Evolutionary conservation across 2,329 filamentous ascomycete species (phyloP), one percentile per base, ranked within the genome.

Genomic region (Thelonectria rubi): DNA sequence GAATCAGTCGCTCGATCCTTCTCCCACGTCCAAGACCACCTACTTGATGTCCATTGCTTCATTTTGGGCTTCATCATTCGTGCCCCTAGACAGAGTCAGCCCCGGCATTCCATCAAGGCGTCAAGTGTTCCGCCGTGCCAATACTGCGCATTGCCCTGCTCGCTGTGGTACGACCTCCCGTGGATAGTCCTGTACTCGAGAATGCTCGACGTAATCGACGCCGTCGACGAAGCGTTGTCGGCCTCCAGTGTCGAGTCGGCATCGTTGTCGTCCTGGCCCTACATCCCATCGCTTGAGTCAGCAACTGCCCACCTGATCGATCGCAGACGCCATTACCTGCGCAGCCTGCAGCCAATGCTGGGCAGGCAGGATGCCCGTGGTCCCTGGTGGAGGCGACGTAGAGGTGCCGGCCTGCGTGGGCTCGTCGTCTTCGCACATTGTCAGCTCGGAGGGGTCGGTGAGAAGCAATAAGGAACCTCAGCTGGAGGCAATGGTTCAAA

Each of bases 101-200:
- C 34, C n/a, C 6, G 12, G 4, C 7, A 9, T 15, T 30, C 21
- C 12, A 15, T 37, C 11, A 37, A 34, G 5, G 11, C 32, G 14
- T 7, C 7, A 4, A 4, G 24, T 34, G 32, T 34, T 12, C 11
- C 11, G 34, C 34, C 34, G 34, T 34, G 61, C 61, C 61, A 64
- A 12, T 64, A 64, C 18, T 61, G 52, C 5, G 61, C 58, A 40
- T 64, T 62, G 5, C 61, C 58, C 15, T 49, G 58, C 6, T 62
- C 58, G n/a, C 58, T 57, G 21, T 64, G 58, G 20, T 61, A 64
- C 3, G 53, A 61, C 26, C 61, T 55, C 12, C 61, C 61, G 15
- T 64, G 53, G 7, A 64, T 61, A 2, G 61, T 64, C 18, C 61
- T 53, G n/a, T 64, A 64, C 37, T 64, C 18, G 15, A 61, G 39